phyloP scores from a whole-genome alignment of 139 green algal species.

The Trebouxia sp. region DNA sequence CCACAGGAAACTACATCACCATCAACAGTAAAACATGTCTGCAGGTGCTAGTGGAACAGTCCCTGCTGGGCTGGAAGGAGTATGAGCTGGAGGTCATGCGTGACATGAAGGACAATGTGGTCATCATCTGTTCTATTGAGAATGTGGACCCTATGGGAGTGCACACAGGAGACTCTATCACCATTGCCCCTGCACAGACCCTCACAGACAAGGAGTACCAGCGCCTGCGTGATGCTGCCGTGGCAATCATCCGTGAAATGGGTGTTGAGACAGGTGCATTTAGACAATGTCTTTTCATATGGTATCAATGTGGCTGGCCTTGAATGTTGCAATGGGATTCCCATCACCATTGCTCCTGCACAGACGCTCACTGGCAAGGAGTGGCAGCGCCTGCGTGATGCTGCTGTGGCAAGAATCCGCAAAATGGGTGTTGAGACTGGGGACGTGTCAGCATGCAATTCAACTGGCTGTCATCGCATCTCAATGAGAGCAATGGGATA shows the following conservation, averaged over 20 bases:
- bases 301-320: constrained; percentile 99
- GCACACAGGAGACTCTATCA: constrained; percentile 89
- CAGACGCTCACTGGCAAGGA: constrained; percentile 95
- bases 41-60: constrained; percentile 91
- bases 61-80: constrained; percentile 98
- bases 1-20: constrained; percentile 86
- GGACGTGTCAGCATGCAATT: constrained; percentile 91
- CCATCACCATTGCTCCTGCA: constrained; percentile 68
- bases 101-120: constrained; percentile 97
- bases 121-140: constrained; percentile 99
- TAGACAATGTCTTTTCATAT: constrained; percentile 99
- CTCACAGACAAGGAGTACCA: constrained; percentile 98
- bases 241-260: constrained; percentile 97
- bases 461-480: too few species aligned
- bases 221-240: constrained; percentile 83
- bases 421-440: constrained; percentile 99
- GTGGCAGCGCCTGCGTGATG: constrained; percentile 94
- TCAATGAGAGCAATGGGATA: too few species aligned
- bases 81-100: constrained; percentile 97
- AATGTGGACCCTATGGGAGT: constrained; percentile 99
- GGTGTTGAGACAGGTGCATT: constrained; percentile 98
- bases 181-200: constrained; percentile 76
- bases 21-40: constrained; percentile 6
- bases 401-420: constrained; percentile 86
- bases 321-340: constrained; percentile 93